phyloP scores from a whole-genome alignment of 176 grass and related monocot genomes.

The Metroxylon sagu region DNA sequence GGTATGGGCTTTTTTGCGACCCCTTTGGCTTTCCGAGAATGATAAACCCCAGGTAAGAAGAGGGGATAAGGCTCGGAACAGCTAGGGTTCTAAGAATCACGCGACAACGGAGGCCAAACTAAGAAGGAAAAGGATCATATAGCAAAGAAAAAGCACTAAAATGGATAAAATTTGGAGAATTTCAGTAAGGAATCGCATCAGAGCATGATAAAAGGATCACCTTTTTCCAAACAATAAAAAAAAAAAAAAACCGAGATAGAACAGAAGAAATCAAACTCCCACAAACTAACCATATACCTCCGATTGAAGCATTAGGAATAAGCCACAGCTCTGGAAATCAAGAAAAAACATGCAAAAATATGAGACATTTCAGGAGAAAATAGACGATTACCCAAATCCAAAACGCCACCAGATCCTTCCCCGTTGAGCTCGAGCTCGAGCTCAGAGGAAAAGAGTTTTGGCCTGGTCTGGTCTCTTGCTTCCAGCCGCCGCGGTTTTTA shows the following conservation, averaged over 20 bases:
- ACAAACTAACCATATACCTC: not conserved
- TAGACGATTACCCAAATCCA: not conserved
- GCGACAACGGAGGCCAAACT: slow-evolving; percentile 16
- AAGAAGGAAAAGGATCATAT: slow-evolving; percentile 28
- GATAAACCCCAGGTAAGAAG: slow-evolving; percentile 1
- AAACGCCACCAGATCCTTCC: not conserved
- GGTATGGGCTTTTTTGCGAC: no score
- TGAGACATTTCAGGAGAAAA: not conserved
- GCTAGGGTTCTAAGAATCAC: not conserved
- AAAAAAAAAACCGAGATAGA: not conserved
- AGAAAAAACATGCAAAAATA: not conserved
- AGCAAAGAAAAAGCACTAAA: not conserved
- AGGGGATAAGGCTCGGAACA: not conserved
- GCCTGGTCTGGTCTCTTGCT: no score
- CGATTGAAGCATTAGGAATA: not conserved
- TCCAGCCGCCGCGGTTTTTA: no score
- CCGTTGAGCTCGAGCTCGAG: not conserved
- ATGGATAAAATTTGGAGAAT: slow-evolving; percentile 7
- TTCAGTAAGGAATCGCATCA: slow-evolving; percentile 52
- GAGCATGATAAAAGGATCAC: slow-evolving; percentile 10
- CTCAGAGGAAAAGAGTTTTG: not conserved
- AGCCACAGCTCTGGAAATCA: not conserved
- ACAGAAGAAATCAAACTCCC: not conserved
- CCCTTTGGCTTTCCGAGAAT: no score
- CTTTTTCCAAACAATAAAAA: not conserved